These are phyloP conservation scores for Suillus paluster DNA, from an alignment of 768 basidiomycete species.

Conservation along the genomic window DNA sequence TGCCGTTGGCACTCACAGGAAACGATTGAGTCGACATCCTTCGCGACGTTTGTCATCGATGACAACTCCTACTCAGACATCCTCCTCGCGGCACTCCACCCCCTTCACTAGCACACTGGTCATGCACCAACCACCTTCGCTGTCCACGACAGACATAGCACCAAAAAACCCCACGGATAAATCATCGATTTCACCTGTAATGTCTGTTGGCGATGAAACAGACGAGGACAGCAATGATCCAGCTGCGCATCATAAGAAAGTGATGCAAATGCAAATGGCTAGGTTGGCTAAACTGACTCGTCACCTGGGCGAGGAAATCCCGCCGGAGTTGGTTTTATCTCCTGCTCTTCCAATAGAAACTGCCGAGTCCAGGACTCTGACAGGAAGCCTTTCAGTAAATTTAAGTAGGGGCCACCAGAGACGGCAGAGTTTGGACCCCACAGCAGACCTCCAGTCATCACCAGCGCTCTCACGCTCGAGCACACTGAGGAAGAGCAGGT, in stretches of 20 bases:
- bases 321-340: constrained; percentile 37
- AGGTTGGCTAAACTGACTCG: constrained; percentile 42
- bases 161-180: constrained; percentile 18
- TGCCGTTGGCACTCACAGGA: constrained; percentile 1
- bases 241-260: constrained; percentile 6
- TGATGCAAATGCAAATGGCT: constrained; percentile 33
- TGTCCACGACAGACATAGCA: constrained; percentile 14
- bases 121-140: constrained; percentile 16
- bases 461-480: not conserved
- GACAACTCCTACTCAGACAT: constrained; percentile 8
- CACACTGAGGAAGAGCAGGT: constrained; percentile 34
- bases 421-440: constrained; percentile 21
- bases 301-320: constrained; percentile 43
- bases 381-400: not conserved
- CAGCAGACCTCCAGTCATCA: constrained; percentile 6
- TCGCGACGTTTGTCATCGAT: constrained; percentile 6
- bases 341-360: constrained; percentile 5
- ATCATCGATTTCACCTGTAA: constrained; percentile 15
- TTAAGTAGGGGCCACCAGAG: constrained; percentile 15
- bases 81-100: constrained; percentile 8
- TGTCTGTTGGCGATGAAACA: constrained; percentile 15
- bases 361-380: not conserved
- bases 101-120: constrained; percentile 11
- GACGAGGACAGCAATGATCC: constrained; percentile 13
- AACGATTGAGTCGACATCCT: not conserved